Evolutionary conservation across 768 basidiomycete genomes (phyloP).

Genomic region (Lanmaoa pseudosensibilis): DNA sequence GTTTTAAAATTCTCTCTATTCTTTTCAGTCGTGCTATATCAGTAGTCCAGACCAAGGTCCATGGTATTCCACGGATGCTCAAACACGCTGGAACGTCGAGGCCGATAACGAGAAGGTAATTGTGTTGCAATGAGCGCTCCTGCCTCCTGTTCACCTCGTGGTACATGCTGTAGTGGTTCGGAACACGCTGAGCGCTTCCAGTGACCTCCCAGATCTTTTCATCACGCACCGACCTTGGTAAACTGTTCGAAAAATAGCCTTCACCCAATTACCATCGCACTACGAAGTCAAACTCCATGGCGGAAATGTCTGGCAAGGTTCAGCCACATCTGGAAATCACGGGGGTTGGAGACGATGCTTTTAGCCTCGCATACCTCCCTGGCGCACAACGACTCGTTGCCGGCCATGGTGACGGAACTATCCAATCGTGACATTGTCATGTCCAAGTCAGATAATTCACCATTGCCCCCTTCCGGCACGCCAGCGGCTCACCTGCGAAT

Average conservation of each 20-base stretch:
- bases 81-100: no score
- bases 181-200: background rate
- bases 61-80: no score
- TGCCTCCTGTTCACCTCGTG: background rate
- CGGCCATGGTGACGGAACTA: background rate
- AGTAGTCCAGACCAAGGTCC: no score
- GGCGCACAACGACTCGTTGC: no score
- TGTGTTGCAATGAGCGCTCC: background rate
- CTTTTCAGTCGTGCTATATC: no score
- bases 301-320: background rate
- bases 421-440: background rate
- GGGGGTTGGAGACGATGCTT: background rate
- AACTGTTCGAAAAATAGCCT: background rate
- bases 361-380: background rate
- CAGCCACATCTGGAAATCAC: background rate
- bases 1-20: no score
- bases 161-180: background rate
- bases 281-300: background rate
- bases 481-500: background rate
- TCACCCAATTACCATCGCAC: background rate
- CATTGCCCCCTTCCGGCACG: background rate
- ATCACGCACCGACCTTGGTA: background rate
- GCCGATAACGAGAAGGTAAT: background rate
- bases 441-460: background rate
- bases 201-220: background rate